Evolutionary conservation across 495 filamentous ascomycete species (phyloP), one percentile per base, ranked within the genome.

Genomic region (Tuber calosporum): DNA sequence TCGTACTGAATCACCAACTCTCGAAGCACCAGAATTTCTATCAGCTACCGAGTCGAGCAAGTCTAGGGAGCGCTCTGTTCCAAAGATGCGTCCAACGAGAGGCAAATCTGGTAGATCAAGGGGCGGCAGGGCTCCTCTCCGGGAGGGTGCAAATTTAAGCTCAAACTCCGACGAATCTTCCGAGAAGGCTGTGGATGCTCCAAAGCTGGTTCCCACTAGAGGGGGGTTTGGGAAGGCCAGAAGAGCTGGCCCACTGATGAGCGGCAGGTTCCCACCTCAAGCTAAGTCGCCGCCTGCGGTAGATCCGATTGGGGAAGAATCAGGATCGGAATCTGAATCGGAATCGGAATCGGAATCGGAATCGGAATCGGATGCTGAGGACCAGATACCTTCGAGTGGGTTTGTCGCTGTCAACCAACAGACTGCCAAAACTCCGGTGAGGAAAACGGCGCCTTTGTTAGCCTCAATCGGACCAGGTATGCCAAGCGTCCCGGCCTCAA

Each of bases 31-130:
- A 11, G 53, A 6, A 2, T 34, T 62, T 34, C 13, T 62, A 1
- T 34, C 26, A 68, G 39, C 40, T 11, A 43, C 15, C 4, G 34
- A 38, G n/a, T 43, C 9, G 68, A 74, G 38, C 36, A 42, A 15
- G 19, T 73, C 15, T 17, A 73, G 48, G 11, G 34, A 68, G 38
- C 74, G 74, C 2, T 70, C 53, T 37, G 41, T 77, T 26, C 69
- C 58, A 39, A 77, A 73, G 48, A 77, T 77, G 76, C 43, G 69
- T 7, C 76, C 76, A 9, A 70, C 74, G 17, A 68, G 76, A 19
- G 74, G 73, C 11, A 45, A 36, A 17, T 1, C 4, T 7, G 37
- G 30, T 17, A 62, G 38, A 62, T 38, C 22, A 68, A 39, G 67
- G 34, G n/a, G 37, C 20, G 20, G n/a, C 39, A 42, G 36, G 30